A percentile compares a stretch with the other conserved stretches of the same genome.
These are phyloP conservation scores for Chloranthus sessilifolius DNA, from an alignment of 164 flowering plant species.

Conservation along the genomic window DNA sequence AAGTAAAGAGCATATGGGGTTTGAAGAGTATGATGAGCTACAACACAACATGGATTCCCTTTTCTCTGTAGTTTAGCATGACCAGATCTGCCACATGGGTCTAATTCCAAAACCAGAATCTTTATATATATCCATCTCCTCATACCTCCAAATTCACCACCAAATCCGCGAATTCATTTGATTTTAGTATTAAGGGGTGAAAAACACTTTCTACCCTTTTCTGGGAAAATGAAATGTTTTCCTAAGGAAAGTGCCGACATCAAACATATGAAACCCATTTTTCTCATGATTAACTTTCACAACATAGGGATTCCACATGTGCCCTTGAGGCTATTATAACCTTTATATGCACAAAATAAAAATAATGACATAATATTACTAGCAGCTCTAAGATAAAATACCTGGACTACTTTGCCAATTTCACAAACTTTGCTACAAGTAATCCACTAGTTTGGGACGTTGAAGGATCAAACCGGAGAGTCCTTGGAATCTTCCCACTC, in stretches of 20 bases:
- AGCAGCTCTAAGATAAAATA: too few relatives aligned
- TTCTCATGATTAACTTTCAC: too few relatives aligned
- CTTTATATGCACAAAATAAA: too few relatives aligned
- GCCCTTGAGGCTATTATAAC: too few relatives aligned
- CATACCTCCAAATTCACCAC: constrained; percentile 52
- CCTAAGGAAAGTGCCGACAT: too few relatives aligned
- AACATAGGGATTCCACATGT: too few relatives aligned
- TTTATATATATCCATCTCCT: constrained; percentile 39
- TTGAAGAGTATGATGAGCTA: constrained; percentile 26
- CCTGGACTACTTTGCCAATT: constrained; percentile 24
- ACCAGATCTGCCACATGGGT: constrained; percentile 16
- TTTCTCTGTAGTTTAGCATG: constrained; percentile 32
- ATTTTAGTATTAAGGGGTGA: constrained; percentile 43
- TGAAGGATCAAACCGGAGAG: constrained; percentile 82
- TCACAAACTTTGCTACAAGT: constrained; percentile 78
- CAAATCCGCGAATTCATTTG: constrained; percentile 45
- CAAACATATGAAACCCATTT: too few relatives aligned
- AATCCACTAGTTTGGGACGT: constrained; percentile 92
- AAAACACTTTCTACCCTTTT: too few relatives aligned
- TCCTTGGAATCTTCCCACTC: constrained; percentile 54
- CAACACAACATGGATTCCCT: constrained; percentile 59
- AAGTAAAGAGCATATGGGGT: too few relatives aligned
- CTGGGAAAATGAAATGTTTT: too few relatives aligned
- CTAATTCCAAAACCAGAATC: constrained; percentile 5
- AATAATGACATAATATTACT: too few relatives aligned